Evolutionary conservation across 352 stramenopile genomes (phyloP), one percentile per base, ranked within the genome.

Genomic region (Phytopythium oedochilum): DNA sequence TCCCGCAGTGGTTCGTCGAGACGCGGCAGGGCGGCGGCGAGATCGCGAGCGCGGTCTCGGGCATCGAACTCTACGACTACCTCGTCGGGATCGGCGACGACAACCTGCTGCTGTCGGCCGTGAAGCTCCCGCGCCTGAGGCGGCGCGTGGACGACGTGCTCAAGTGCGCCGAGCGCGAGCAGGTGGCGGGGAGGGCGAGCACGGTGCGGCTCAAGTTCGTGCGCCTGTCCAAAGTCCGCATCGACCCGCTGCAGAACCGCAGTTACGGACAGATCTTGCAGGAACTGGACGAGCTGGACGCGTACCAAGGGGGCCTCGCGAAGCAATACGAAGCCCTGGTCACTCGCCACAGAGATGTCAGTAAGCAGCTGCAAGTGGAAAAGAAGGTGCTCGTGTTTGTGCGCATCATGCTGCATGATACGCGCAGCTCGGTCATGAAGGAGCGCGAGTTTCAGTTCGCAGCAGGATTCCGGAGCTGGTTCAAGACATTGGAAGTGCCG

Each of bases 61-160:
- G 97, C 40, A 90, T 99, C 52, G 77, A 88, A 18, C 77, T 97
- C 56, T 82, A 88, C 26, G 83, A 98, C 38, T 98, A 98, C 61
- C 89, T 99, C 17, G 82, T 96, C 10, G 78, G 78, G 0, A 68
- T 91, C 45, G 66, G 73, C 48, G 48, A 61, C 6, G 64, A 83
- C 20, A 69, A 92, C 54, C 68, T 91, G 48, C 66, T 90, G 34
- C 28, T 85, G 0, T 70, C 47, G 12, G 69, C 78, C 11, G 59
- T 73, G 23, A 68, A 64, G 14, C 50, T 87, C 0, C 59, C 75
- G 32, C 71, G 83, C 10, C 39, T 89, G 3, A 60, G 78, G 17
- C 72, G 76, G 25, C 67, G 74, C 11, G 61, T 88, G 17, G 45
- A 57, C 14, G 38, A 44, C 7, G 22, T 71, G 12, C 68, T 68